Base-by-base conservation (phyloP, 2,329 filamentous ascomycete genomes). In the Aciculosporium take region DNA sequence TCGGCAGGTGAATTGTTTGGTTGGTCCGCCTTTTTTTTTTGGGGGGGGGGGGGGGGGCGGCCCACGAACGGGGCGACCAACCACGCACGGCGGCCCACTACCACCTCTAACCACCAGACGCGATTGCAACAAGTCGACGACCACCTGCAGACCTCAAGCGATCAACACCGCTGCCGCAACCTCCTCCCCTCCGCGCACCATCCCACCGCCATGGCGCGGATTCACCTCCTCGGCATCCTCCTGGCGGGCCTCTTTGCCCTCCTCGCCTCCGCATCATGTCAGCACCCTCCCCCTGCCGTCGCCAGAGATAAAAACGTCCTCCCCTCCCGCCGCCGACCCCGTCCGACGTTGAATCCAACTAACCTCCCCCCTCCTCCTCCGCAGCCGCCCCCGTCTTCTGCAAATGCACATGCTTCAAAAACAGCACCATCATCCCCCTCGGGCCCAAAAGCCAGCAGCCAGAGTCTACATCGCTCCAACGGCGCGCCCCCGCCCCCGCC, bases 371-470 rank as follows among this genome's bases (percentile, higher is more conserved):
- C 5, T 3, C 20, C n/a, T 18, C 7, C 5, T 18, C 5, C 12
- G 52, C 31, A 79, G 75, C 71, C 25, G 69, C 74, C 33, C 75
- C 74, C 15, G 74, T 72, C 2, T 81, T 80, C 56, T 81, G 76
- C 67, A 81, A 81, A 67, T 81, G 76, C 62, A 80, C 74, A 50
- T 81, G 76, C 63, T 78, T 78, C 63, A 74, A 73, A 51, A 80
- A 81, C 63, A 77, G 72, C 66, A 80, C 75, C 49, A 77, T 81
- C 52, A 77, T 81, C 53, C 67, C 71, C 12, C 67, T 79, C 8
- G 71, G 67, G n/a, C 67, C 70, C 13, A 46, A 48, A 18, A 42
- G 48, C 3, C 59, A 66, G 44, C 51, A 59, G 40, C 41, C 50
- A 41, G 48, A 52, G 51, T 46, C 56, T n/a, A n/a, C n/a, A n/a